phyloP scores from a whole-genome alignment of 495 filamentous ascomycete genomes.

The Staphylotrichum tortipilum region DNA sequence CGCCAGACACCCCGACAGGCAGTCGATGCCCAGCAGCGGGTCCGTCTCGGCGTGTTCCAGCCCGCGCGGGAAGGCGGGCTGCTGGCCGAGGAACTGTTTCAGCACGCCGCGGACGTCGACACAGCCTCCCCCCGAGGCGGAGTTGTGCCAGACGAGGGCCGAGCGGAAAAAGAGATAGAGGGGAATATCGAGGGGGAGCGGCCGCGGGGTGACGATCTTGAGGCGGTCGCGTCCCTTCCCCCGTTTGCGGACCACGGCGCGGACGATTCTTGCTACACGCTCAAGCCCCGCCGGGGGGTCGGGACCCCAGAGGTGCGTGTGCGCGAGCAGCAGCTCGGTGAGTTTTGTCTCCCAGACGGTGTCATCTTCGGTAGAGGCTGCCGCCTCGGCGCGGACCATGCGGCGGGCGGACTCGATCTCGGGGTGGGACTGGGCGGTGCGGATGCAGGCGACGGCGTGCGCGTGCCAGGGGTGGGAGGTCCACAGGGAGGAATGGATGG shows the following conservation, averaged over 20 bases:
- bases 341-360: neutral
- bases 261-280: conserved; percentile 2
- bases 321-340: conserved; percentile 1
- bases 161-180: conserved; percentile 7
- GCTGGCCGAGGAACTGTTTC: conserved; percentile 7
- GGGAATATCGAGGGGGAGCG: conserved; percentile 6
- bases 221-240: neutral
- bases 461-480: neutral
- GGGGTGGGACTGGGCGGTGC: conserved; percentile 2
- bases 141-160: conserved; percentile 10
- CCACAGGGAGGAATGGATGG: neutral
- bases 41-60: neutral
- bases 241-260: neutral
- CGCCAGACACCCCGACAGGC: neutral
- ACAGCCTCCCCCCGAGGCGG: neutral
- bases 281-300: neutral
- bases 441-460: neutral
- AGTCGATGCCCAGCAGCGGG: neutral
- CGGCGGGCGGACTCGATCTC: conserved; percentile 3
- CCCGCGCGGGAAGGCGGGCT: neutral
- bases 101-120: neutral
- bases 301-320: neutral
- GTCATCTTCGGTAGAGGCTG: neutral
- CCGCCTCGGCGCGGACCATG: neutral
- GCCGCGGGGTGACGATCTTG: neutral